Percentiles rank a stretch among this genome's conserved stretches.
These are phyloP conservation scores for Hypoxylon rickii DNA, from an alignment of 495 filamentous ascomycete genomes.

Conservation along the genomic window DNA sequence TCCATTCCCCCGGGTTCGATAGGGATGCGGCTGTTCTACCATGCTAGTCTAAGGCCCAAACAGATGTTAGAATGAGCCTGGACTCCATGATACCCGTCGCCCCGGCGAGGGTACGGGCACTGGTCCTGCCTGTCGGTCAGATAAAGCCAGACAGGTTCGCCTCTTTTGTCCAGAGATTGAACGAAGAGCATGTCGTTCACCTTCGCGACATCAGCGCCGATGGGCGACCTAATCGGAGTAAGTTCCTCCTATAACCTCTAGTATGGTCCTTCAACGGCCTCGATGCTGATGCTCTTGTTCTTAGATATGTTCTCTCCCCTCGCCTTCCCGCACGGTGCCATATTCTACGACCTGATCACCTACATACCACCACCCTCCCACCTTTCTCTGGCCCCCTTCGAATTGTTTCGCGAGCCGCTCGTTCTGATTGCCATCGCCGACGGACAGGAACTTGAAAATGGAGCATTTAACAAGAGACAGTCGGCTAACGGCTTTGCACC, in stretches of 20 bases:
- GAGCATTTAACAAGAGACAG: conserved; percentile 49
- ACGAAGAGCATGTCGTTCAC: conserved; percentile 79
- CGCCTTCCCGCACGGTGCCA: conserved; percentile 84
- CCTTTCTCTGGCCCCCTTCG: conserved; percentile 79
- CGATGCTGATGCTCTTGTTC: conserved; percentile 31
- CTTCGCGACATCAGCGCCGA: conserved; percentile 92
- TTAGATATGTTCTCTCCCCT: conserved; percentile 94
- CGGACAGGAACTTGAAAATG: conserved; percentile 61
- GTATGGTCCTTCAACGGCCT: conserved; percentile 36
- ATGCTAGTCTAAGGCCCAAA: conserved; percentile 29
- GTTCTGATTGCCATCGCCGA: conserved; percentile 81
- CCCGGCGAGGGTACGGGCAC: conserved; percentile 82
- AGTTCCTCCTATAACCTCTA: conserved; percentile 39
- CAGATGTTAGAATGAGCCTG: conserved; percentile 71
- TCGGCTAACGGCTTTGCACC: conserved; percentile 51
- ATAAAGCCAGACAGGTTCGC: conserved; percentile 83
- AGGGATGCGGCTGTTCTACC: conserved; percentile 39
- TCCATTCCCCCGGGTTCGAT: conserved; percentile 3
- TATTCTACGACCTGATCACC: conserved; percentile 88
- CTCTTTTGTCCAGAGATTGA: conserved; percentile 75
- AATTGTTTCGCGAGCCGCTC: conserved; percentile 79
- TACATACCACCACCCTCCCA: conserved; percentile 78
- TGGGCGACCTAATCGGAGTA: conserved; percentile 85
- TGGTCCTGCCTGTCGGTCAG: conserved; percentile 82
- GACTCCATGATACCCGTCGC: conserved; percentile 87